Evolutionary conservation across 352 stramenopile species (phyloP), one percentile per base, ranked within the genome.

Genomic region (Globisporangium polare): DNA sequence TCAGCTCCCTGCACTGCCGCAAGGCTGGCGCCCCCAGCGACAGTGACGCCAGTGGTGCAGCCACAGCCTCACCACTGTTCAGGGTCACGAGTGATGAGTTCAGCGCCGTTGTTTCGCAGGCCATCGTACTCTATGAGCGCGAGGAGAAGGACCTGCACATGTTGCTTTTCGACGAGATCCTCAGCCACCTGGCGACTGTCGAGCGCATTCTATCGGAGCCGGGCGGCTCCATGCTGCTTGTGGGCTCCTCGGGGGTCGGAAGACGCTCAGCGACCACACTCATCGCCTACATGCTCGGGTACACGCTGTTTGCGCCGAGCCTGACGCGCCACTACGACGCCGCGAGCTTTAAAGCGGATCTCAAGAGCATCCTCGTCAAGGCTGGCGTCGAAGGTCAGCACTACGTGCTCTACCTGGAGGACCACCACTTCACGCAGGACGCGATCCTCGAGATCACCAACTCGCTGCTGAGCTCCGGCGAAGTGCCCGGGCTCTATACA

Each of bases 121-220:
- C 91, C 9, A 87, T 98, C 24, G 78, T 96, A 13, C 75, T 98
- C n/a, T 98, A 98, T 60, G 94, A 98, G 61, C 89, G 95, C 10
- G 95, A 98, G 64, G 92, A 98, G 60, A 90, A 94, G 42, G 91
- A 98, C 26, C 75, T 98, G 22, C 83, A 96, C 59, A 96, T 98
- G 73, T 67, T 96, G n/a, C 73, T 98, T 1, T 98, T 98, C 41
- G 77, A 92, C 18, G 90, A 98, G 54, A 92, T 97, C 26, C 77
- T 98, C 0, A 88, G 97, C 33, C 88, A 98, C 47, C 64, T 98
- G 26, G 78, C 93, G 8, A 79, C 93, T 3, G 79, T 98, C 0
- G 94, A 98, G 67, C 83, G 93, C 18, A 81, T 97, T 1, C 56
- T 98, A 6, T 95, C 86, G 0, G 71, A 92, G n/a, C 73, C 79